Base-by-base conservation (phyloP, 2,329 filamentous ascomycete genomes). In the Thielaviopsis cerberus region DNA sequence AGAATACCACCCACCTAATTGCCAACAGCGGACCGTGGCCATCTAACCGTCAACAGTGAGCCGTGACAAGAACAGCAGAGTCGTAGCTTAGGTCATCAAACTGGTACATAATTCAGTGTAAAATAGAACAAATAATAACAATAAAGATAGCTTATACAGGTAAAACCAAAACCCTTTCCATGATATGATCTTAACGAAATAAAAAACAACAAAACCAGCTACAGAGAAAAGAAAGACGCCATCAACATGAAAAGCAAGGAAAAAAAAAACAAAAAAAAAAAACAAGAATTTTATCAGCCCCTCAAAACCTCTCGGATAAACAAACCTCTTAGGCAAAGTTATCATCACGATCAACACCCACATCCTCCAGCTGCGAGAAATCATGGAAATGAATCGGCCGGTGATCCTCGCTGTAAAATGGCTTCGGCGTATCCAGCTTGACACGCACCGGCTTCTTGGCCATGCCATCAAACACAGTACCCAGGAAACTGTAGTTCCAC, bases 401-500 rank as follows among this genome's bases (percentile, higher is more conserved):
- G 71, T 98, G 94, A 65, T 89, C 78, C 65, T 90, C 89, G 67
- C 86, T 90, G 72, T 98, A 98, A 73, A 95, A 97, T 8, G 86
- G 77, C 64, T 84, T 71, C 20, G 92, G 92, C 51, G 88, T 94
- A 71, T 97, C 94, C 57, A 98, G 83, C 76, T 92, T 92, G 65
- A 97, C 90, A 65, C 89, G 86, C 51, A 96, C 80, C 3, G 83
- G 78, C 73, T 88, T 88, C 82, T 96, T 97, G 73, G 95, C 89
- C 63, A 95, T 78, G 48, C 83, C 82, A 15, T 84, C 82, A 68
- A 97, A 98, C 0, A 83, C 82, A 63, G 83, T 88, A 58, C 92
- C 92, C 83, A 97, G 88, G 76, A 98, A 98, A 70, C 86, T 92
- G 74, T 96, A 98, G 72, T 98, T 98, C 92, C 92, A 98, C 61